Evolutionary conservation across 2,329 filamentous ascomycete genomes (phyloP).

Genomic region (Aspergillus latus): DNA sequence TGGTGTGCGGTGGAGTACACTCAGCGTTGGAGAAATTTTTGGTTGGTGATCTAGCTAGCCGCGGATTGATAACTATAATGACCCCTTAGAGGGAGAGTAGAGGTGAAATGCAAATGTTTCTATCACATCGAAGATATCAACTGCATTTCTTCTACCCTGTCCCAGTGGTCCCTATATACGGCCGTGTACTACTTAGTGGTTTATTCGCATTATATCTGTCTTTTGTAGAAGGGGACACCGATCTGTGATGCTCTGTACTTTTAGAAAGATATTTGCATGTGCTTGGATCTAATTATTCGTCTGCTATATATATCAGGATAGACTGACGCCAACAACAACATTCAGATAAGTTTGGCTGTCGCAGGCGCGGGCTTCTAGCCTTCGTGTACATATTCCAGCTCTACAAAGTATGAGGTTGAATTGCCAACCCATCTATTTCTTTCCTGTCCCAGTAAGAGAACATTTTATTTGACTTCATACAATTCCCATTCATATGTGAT

Average conservation of each 20-base stretch:
- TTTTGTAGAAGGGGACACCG: not conserved
- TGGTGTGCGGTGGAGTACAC: conserved; percentile 72
- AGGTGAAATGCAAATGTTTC: not conserved
- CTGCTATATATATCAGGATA: too few species aligned
- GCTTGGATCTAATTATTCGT: not conserved
- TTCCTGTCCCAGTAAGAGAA: not conserved
- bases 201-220: not conserved
- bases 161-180: not conserved
- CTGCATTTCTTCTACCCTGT: too few species aligned
- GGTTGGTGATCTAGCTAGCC: conserved; percentile 59
- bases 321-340: too few species aligned
- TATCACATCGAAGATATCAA: too few species aligned
- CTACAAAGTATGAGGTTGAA: not conserved
- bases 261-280: not conserved
- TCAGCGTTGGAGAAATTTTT: conserved; percentile 84
- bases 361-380: too few species aligned
- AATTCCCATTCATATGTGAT: not conserved
- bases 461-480: not conserved
- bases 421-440: not conserved
- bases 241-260: not conserved
- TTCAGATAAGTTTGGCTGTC: too few species aligned
- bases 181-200: not conserved
- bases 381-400: not conserved
- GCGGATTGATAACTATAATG: not conserved
- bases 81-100: not conserved